A percentile compares a stretch with the other conserved stretches of the same genome.
These are phyloP conservation scores for Acmispon strigosus DNA, from an alignment of 306 rosid species.

Conservation along the genomic window DNA sequence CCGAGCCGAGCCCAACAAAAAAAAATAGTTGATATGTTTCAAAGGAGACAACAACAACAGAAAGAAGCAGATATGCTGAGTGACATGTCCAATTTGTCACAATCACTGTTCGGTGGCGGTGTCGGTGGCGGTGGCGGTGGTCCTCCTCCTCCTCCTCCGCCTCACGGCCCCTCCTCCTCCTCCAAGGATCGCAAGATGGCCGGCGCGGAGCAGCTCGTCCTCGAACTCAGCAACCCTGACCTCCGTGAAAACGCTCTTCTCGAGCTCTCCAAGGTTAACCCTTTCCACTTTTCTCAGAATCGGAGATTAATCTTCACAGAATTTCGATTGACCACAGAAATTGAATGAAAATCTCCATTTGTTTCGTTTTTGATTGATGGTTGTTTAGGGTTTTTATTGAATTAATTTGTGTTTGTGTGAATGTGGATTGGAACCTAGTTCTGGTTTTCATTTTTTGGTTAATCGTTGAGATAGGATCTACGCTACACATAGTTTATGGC, in stretches of 20 bases:
- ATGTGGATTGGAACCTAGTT: background rate
- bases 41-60: background rate
- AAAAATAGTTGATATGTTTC: no score
- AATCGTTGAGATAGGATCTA: no score
- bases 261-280: conserved; percentile 37
- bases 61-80: background rate
- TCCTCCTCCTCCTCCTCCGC: conserved; percentile 1
- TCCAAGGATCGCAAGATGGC: conserved; percentile 64
- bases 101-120: conserved; percentile 36
- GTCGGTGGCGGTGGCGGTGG: conserved; percentile 44
- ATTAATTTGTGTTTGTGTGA: background rate
- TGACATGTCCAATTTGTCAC: conserved; percentile 28
- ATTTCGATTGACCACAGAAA: background rate
- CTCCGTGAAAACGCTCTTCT: conserved; percentile 46
- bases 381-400: background rate
- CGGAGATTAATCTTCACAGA: background rate
- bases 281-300: background rate
- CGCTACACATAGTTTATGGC: no score
- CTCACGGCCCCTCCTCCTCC: conserved; percentile 20
- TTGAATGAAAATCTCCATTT: background rate
- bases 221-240: conserved; percentile 41
- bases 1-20: no score
- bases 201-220: conserved; percentile 49
- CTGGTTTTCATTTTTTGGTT: background rate
- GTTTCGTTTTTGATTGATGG: background rate